Percentiles rank a stretch among this genome's conserved stretches.
Evolutionary conservation across 129 eudicot species (phyloP).

Genomic region (Lonicera japonica): DNA sequence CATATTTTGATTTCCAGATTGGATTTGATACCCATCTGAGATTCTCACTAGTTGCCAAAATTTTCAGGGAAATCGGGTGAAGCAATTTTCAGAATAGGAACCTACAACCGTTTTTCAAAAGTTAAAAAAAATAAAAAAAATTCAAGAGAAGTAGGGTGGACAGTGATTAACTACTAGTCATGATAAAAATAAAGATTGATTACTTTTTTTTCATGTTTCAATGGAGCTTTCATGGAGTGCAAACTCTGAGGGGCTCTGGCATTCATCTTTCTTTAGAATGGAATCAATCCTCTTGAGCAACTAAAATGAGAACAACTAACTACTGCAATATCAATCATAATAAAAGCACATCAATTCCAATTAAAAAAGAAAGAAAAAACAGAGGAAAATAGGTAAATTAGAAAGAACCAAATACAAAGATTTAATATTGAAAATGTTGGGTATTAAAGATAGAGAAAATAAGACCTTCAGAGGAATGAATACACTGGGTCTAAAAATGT

Average conservation of each 20-base stretch:
- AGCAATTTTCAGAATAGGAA: background rate
- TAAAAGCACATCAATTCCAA: background rate
- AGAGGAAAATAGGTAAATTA: too few relatives aligned
- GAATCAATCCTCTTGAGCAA: conserved; percentile 14
- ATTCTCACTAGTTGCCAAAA: too few relatives aligned
- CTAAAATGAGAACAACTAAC: conserved; percentile 17
- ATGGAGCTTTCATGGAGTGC: too few relatives aligned
- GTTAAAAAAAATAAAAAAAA: background rate
- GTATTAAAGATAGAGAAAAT: conserved; percentile 12
- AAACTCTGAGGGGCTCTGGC: conserved; percentile 25
- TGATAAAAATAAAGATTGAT: too few relatives aligned
- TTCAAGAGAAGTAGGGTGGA: too few relatives aligned
- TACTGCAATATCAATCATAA: conserved; percentile 37
- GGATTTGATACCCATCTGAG: background rate
- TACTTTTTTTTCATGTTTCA: conserved; percentile 16
- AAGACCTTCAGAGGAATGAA: conserved; percentile 26
- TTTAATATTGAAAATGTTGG: background rate
- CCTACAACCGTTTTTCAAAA: background rate
- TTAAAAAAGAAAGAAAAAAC: too few relatives aligned
- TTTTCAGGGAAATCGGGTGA: too few relatives aligned
- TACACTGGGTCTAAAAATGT: conserved; percentile 21
- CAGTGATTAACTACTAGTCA: background rate
- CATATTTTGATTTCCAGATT: conserved; percentile 4
- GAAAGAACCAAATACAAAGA: too few relatives aligned
- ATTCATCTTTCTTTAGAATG: conserved; percentile 35